These are phyloP conservation scores for Lippia alba DNA, from an alignment of 305 asterid genomes.

Conservation along the genomic window DNA sequence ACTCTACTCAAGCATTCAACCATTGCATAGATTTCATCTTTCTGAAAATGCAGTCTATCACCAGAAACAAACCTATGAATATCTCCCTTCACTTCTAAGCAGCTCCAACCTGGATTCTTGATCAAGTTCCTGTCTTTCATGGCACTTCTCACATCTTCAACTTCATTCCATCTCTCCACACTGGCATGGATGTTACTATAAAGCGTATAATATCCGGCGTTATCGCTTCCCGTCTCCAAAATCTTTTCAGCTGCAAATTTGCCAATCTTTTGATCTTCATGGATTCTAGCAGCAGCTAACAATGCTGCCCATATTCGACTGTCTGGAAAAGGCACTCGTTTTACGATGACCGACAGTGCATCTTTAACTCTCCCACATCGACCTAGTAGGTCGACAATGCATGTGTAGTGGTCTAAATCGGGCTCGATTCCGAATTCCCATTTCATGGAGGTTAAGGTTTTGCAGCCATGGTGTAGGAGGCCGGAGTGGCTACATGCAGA, in stretches of 20 bases:
- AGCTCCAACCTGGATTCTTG: conserved; percentile 62
- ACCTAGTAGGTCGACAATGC: conserved; percentile 54
- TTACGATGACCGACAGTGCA: conserved; percentile 44
- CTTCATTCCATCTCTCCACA: conserved; percentile 47
- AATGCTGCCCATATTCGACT: conserved; percentile 55
- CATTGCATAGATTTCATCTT: conserved; percentile 34
- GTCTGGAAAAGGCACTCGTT: conserved; percentile 44
- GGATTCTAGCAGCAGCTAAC: conserved; percentile 45
- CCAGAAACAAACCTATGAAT: conserved; percentile 50
- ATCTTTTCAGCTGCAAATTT: conserved; percentile 41
- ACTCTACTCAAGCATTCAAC: conserved; percentile 33
- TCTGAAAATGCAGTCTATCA: conserved; percentile 43
- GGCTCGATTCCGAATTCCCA: conserved; percentile 43
- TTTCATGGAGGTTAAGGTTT: conserved; percentile 44
- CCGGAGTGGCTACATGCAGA: conserved; percentile 62
- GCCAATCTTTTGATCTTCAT: conserved; percentile 38
- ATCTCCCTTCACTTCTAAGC: conserved; percentile 42
- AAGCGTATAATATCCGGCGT: conserved; percentile 44
- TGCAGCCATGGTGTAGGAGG: conserved; percentile 43
- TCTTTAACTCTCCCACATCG: conserved; percentile 49
- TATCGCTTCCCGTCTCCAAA: conserved; percentile 43
- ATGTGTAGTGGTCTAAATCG: conserved; percentile 48
- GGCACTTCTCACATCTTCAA: conserved; percentile 42
- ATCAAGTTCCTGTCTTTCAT: conserved; percentile 45
- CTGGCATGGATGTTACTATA: conserved; percentile 48